phyloP scores from a whole-genome alignment of 2,329 filamentous ascomycete genomes.

The Epichloe uncinata region DNA sequence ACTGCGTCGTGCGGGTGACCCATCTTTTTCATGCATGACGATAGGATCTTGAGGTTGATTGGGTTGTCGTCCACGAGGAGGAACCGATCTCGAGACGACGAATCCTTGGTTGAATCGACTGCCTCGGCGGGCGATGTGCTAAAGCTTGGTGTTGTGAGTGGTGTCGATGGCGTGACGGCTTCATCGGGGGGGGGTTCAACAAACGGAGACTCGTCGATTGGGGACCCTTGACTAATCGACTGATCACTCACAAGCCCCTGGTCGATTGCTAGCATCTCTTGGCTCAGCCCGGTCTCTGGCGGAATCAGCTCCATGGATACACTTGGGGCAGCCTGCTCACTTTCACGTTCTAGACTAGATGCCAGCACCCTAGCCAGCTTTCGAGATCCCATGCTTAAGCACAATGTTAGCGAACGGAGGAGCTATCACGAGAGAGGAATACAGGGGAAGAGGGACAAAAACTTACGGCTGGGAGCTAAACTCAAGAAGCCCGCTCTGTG shows the following conservation, averaged over 20 bases:
- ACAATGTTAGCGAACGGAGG: neutral
- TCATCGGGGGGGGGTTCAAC: neutral
- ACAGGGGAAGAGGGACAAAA: neutral
- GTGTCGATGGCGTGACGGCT: neutral
- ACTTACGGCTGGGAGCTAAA: constrained; percentile 26
- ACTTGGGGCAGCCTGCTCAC: neutral
- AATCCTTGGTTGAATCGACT: neutral
- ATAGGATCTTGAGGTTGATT: constrained; percentile 21
- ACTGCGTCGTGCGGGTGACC: constrained; percentile 11
- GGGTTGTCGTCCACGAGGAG: constrained; percentile 24
- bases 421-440: neutral
- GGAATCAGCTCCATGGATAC: neutral
- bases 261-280: neutral
- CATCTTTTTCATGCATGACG: constrained; percentile 16
- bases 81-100: neutral
- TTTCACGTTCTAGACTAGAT: neutral
- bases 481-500: constrained; percentile 13
- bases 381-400: constrained; percentile 20
- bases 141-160: neutral
- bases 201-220: neutral
- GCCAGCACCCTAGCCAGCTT: constrained; percentile 14
- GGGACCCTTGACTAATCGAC: neutral
- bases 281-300: neutral
- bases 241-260: neutral
- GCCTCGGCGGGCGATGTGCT: neutral